Conservation (phyloP, 306 rosid genomes). For the Rosa lucieae region DNA sequence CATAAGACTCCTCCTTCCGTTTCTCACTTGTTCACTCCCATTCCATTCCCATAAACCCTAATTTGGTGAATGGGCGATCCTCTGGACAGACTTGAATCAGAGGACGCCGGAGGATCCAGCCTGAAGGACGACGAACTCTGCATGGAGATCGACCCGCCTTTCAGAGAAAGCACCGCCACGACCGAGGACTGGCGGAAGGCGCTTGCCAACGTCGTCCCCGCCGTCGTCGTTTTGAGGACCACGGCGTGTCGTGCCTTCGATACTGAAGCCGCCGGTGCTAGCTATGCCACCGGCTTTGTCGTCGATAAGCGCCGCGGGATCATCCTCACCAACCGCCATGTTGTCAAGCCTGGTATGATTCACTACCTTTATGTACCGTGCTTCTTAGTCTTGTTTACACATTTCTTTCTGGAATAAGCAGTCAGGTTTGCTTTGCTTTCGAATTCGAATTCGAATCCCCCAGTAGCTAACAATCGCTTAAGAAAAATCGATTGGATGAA, state of each 20-base stretch:
- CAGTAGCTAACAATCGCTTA: no score
- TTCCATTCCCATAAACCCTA: background rate
- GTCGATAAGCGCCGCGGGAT: slow-evolving; percentile 94
- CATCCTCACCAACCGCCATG: slow-evolving; percentile 95
- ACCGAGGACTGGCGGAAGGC: slow-evolving; percentile 95
- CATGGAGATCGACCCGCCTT: slow-evolving; percentile 90
- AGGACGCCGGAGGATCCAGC: slow-evolving; percentile 33
- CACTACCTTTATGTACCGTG: background rate
- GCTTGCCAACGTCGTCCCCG: slow-evolving; percentile 78
- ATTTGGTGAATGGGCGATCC: slow-evolving; percentile 51
- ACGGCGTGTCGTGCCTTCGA: slow-evolving; percentile 89
- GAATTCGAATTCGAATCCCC: no score
- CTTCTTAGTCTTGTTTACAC: background rate
- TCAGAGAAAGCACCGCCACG: slow-evolving; percentile 62
- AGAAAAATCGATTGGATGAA: no score
- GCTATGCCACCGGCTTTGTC: slow-evolving; percentile 90
- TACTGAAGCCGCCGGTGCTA: slow-evolving; percentile 84
- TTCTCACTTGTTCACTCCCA: background rate
- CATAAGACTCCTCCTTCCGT: background rate
- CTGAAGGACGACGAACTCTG: slow-evolving; percentile 55
- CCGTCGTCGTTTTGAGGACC: slow-evolving; percentile 81
- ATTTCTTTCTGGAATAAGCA: no score
- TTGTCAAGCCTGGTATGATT: slow-evolving; percentile 79
- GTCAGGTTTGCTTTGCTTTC: no score
- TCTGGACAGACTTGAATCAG: slow-evolving; percentile 54